phyloP scores from a whole-genome alignment of 140 eudicot species.

The Bidens hawaiensis region DNA sequence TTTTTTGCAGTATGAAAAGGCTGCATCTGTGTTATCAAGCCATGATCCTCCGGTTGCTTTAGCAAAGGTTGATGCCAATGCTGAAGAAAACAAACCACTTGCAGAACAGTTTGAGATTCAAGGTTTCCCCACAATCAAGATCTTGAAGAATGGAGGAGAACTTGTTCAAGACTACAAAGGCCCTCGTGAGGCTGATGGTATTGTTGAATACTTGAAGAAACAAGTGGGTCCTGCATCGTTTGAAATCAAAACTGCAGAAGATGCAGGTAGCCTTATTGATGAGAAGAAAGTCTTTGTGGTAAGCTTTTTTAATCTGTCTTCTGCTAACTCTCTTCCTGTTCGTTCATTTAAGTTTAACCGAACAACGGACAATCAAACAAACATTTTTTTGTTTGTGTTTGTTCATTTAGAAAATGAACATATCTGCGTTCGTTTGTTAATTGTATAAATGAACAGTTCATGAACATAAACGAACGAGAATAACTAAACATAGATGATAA shows the following conservation, averaged over 20 bases:
- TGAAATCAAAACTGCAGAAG: constrained; percentile 67
- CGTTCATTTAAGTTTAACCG: no score
- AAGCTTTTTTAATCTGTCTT: constrained; percentile 11
- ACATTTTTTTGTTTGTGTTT: no score
- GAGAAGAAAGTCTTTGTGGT: constrained; percentile 53
- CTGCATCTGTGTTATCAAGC: constrained; percentile 58
- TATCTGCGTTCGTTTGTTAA: no score
- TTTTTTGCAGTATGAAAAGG: constrained; percentile 59
- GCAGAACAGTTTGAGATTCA: constrained; percentile 44
- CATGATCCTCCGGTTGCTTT: constrained; percentile 67
- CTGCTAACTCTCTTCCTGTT: neutral
- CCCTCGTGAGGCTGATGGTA: constrained; percentile 76
- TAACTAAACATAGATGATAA: no score
- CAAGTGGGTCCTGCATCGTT: constrained; percentile 84
- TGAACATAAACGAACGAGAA: no score
- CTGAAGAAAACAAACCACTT: constrained; percentile 54
- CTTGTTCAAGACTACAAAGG: constrained; percentile 64
- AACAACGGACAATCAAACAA: no score
- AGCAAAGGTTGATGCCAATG: constrained; percentile 68
- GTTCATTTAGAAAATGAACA: no score
- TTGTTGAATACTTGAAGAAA: constrained; percentile 56
- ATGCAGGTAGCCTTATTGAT: constrained; percentile 45
- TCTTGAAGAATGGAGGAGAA: constrained; percentile 74
- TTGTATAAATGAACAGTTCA: no score
- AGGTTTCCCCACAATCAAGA: constrained; percentile 80